Base-by-base conservation (phyloP, 2,329 filamentous ascomycete genomes). In the Zarea fungicola region DNA sequence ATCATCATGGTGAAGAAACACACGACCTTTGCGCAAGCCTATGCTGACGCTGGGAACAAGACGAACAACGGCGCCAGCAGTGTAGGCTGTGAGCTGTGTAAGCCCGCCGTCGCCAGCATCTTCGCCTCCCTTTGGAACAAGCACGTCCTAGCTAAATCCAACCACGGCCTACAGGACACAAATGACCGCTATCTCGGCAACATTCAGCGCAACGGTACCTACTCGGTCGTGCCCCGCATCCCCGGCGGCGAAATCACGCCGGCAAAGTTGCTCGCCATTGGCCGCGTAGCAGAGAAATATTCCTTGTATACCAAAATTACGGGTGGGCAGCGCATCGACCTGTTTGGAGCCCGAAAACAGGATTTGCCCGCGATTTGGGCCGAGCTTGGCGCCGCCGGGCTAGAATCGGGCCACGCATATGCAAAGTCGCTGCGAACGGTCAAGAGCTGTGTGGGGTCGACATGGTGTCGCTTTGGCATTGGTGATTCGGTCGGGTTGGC, bases 401-500 rank as follows among this genome's bases (percentile, higher is more conserved):
- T 96, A 84, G 90, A 96, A 66, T 89, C 85, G 53, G 90, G 90
- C 0, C 89, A 96, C 62, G 90, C 89, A 0, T 96, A 96, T 62
- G 90, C 89, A 34, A 96, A 96, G 70, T 86, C 87, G 5, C 74
- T 96, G 39, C 78, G 90, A 37, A 95, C 90, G 0, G 88, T 96
- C 61, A 96, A 96, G 76, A 89, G 85, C 52, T 96, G 90, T 58
- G 90, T 96, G 1, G 90, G 90, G 19, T 90, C 87, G 1, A 91
- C 89, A 1, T 96, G 90, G 90, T 96, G 90, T 61, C 78, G 90
- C 2, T 96, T 85, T 59, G 90, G 90, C 46, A 84, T 96, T 48
- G 88, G 89, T 23, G 90, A 96, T 68, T 90, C 86, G 64, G 90
- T 96, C 1, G 90, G 90, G 10, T 88, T 96, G 85, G 90, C 90